Conservation (phyloP, 2,329 filamentous ascomycete species). For the Hyphodiscus sp. region DNA sequence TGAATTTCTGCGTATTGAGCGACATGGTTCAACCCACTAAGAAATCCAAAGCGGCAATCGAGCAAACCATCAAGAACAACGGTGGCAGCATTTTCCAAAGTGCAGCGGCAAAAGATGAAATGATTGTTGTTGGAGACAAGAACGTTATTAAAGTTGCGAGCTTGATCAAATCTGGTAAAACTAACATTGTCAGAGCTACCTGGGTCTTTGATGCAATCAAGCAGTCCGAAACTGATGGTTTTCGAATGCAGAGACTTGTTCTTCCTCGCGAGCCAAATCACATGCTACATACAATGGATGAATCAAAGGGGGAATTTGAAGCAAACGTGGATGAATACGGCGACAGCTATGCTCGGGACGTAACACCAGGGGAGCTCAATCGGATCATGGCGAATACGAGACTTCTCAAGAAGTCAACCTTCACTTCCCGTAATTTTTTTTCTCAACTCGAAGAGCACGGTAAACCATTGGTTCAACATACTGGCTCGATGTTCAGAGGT, state of each 20-base stretch:
- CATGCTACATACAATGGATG: constrained; percentile 62
- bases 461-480: constrained; percentile 43
- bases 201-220: constrained; percentile 72
- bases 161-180: constrained; percentile 63
- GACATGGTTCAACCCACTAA: constrained; percentile 65
- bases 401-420: constrained; percentile 37
- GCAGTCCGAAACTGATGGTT: constrained; percentile 43
- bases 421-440: constrained; percentile 43
- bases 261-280: constrained; percentile 59
- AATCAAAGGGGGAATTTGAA: constrained; percentile 46
- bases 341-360: constrained; percentile 75
- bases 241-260: constrained; percentile 46
- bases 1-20: constrained; percentile 79
- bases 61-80: constrained; percentile 73
- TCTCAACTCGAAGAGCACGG: constrained; percentile 50
- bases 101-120: constrained; percentile 52
- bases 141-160: constrained; percentile 76
- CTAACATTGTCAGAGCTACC: constrained; percentile 67
- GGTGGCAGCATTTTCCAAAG: constrained; percentile 76
- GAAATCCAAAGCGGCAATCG: constrained; percentile 71
- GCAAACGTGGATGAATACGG: constrained; percentile 68
- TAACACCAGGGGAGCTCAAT: constrained; percentile 56
- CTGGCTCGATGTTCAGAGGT: constrained; percentile 46
- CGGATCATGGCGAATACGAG: constrained; percentile 42
- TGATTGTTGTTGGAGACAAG: constrained; percentile 74